These are phyloP conservation scores for Trametes pubescens DNA, from an alignment of 1,284 basidiomycete species.

Conservation along the genomic window DNA sequence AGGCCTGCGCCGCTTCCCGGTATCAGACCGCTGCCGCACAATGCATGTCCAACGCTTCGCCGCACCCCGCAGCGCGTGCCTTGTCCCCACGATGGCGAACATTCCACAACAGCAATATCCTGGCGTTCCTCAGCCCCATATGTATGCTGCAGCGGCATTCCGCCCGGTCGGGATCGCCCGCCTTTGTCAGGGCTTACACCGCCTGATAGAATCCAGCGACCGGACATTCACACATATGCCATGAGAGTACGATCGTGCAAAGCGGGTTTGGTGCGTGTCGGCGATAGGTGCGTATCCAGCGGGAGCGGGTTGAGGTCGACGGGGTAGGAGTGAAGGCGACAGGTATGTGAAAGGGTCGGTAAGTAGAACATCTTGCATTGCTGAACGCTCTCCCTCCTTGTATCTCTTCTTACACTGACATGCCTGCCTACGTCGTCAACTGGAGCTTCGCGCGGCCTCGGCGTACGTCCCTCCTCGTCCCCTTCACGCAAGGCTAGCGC, in stretches of 20 bases:
- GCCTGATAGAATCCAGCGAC: constrained; percentile 13
- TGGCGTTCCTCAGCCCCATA: too few relatives aligned
- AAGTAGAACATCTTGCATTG: neutral
- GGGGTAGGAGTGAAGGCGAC: neutral
- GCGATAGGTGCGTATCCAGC: neutral
- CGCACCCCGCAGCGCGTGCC: too few relatives aligned
- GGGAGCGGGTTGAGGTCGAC: too few relatives aligned
- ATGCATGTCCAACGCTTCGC: too few relatives aligned
- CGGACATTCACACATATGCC: constrained; percentile 10
- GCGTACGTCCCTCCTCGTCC: constrained; percentile 29
- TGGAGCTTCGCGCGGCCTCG: constrained; percentile 40
- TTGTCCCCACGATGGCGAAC: too few relatives aligned
- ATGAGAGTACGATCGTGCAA: constrained; percentile 11
- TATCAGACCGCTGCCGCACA: too few relatives aligned
- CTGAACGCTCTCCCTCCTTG: too few relatives aligned
- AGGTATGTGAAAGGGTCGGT: neutral
- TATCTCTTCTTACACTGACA: too few relatives aligned
- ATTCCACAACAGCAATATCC: too few relatives aligned
- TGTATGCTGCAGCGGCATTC: too few relatives aligned
- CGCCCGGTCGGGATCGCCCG: too few relatives aligned
- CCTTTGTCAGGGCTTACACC: constrained; percentile 13
- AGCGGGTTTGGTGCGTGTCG: neutral
- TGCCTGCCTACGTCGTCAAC: constrained; percentile 42
- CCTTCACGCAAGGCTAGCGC: constrained; percentile 22
- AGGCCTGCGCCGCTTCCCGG: too few relatives aligned